Conservation (phyloP, 2,329 filamentous ascomycete species). For the Talaromyces albobiverticillius region DNA sequence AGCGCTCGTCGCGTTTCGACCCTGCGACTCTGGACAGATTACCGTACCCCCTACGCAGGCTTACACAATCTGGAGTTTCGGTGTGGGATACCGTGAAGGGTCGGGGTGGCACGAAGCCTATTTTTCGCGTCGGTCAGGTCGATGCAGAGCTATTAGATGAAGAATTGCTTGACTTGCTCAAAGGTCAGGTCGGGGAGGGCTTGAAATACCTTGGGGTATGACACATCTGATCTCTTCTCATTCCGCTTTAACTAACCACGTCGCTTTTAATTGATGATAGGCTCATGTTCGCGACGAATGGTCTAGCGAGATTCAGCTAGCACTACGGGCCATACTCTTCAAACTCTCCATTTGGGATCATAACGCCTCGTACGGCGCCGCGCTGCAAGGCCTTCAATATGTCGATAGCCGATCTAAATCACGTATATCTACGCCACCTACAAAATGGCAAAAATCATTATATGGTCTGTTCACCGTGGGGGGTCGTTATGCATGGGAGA, state of each 20-base stretch:
- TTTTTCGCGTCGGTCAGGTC: slow-evolving; percentile 91
- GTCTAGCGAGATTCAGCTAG: slow-evolving; percentile 78
- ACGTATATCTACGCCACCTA: slow-evolving; percentile 65
- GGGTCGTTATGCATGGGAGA: slow-evolving; percentile 84
- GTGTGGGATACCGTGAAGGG: slow-evolving; percentile 70
- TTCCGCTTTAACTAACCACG: slow-evolving; percentile 9
- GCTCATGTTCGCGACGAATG: slow-evolving; percentile 78
- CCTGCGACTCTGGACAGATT: slow-evolving; percentile 57
- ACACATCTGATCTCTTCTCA: slow-evolving; percentile 17
- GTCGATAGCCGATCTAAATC: slow-evolving; percentile 72
- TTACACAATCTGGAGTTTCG: slow-evolving; percentile 43
- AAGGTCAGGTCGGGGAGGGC: slow-evolving; percentile 80
- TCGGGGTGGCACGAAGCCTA: slow-evolving; percentile 75
- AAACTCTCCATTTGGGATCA: slow-evolving; percentile 97
- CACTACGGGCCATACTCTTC: slow-evolving; percentile 76
- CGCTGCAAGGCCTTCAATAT: slow-evolving; percentile 86
- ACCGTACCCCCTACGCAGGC: slow-evolving; percentile 60
- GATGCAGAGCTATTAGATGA: slow-evolving; percentile 94
- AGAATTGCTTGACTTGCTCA: slow-evolving; percentile 81
- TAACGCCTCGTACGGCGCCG: slow-evolving; percentile 89
- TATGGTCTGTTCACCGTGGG: slow-evolving; percentile 85
- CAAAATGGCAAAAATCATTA: slow-evolving; percentile 75
- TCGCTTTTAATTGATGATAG: slow-evolving; percentile 21
- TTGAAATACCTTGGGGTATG: slow-evolving; percentile 78
- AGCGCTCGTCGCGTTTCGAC: slow-evolving; percentile 48